Evolutionary conservation across 2,329 filamentous ascomycete species (phyloP), one percentile per base, ranked within the genome.

Genomic region (Aspergillus puulaauensis): DNA sequence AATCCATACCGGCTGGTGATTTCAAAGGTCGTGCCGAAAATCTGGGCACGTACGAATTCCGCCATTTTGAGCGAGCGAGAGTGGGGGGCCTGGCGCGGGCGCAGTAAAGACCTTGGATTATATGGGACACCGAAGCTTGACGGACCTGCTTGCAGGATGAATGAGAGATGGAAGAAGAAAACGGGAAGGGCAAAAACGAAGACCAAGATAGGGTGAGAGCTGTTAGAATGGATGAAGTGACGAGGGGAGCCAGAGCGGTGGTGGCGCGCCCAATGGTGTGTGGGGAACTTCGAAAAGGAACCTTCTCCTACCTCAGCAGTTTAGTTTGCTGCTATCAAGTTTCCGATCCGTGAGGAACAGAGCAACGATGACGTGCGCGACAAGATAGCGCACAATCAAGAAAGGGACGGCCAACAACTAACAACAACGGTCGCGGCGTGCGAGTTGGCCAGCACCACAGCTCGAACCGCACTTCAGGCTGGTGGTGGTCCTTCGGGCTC

Each of bases 21-120:
- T 86, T 99, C 95, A 75, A 99, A 99, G 69, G 95, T 98, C 62
- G 95, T 99, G 76, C 95, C 95, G 75, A 99, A 99, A 78, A 99
- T 98, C 85, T 98, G 93, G 75, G 93, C 93, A 80, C 95, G 90
- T 74, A 99, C 91, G 79, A 99, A 99, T 84, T 99, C 95, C 77
- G 95, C 95, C 95, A 99, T 98, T 76, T 74, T 88, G 58, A 64
- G 52, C 46, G 58, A 55, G 56, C 43, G 57, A 57, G 33, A 55
- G 58, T 57, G 33, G 51, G 50, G 55, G 46, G 37, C 60, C 59
- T 59, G 57, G 51, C 54, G 56, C 49, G 56, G 53, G 40, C 58
- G 51, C 46, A 50, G 41, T 52, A 51, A 21, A 27, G 52, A 54
- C 31, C 24, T 23, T 23, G 35, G 39, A 12, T 23, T 56, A 39